A percentile compares a stretch with the other conserved stretches of the same genome.
Evolutionary conservation across 331 rosid species (phyloP).

Genomic region (Telfairia occidentalis): DNA sequence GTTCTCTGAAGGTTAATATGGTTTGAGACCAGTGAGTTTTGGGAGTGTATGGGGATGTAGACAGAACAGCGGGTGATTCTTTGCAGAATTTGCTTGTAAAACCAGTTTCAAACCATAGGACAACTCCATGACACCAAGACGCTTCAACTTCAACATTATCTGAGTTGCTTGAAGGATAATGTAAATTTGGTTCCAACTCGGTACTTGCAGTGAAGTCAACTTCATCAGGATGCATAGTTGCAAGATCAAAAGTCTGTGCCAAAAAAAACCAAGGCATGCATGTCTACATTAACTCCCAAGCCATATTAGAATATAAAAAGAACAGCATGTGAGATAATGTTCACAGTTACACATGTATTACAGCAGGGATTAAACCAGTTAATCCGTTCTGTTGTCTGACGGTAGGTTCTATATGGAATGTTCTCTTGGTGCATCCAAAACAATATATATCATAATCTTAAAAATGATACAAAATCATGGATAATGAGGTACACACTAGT

Average conservation of each 20-base stretch:
- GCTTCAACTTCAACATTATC: slow-evolving; percentile 24
- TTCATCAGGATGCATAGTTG: slow-evolving; percentile 61
- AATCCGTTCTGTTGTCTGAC: background rate
- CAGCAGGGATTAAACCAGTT: background rate
- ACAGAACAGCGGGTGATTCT: slow-evolving; percentile 55
- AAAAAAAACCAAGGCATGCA: slow-evolving; percentile 6
- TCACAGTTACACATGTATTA: background rate
- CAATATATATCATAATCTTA: background rate
- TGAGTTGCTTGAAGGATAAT: slow-evolving; percentile 10
- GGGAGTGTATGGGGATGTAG: slow-evolving; percentile 65
- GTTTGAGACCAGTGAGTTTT: slow-evolving; percentile 88
- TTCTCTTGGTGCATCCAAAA: background rate
- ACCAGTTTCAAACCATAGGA: slow-evolving; percentile 90
- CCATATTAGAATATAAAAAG: background rate
- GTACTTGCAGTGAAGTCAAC: slow-evolving; percentile 78
- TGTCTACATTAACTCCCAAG: background rate
- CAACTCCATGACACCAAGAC: slow-evolving; percentile 57
- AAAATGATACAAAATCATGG: background rate
- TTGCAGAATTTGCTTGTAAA: slow-evolving; percentile 72
- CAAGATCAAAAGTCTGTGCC: slow-evolving; percentile 65
- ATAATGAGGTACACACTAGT: background rate
- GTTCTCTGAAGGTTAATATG: slow-evolving; percentile 67
- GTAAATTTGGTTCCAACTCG: slow-evolving; percentile 44
- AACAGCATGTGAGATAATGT: background rate
- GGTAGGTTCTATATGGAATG: too few species aligned